A percentile compares a stretch with the other conserved stretches of the same genome.
Conservation (phyloP, 2,329 filamentous ascomycete genomes). For the Helminthosporium solani region DNA sequence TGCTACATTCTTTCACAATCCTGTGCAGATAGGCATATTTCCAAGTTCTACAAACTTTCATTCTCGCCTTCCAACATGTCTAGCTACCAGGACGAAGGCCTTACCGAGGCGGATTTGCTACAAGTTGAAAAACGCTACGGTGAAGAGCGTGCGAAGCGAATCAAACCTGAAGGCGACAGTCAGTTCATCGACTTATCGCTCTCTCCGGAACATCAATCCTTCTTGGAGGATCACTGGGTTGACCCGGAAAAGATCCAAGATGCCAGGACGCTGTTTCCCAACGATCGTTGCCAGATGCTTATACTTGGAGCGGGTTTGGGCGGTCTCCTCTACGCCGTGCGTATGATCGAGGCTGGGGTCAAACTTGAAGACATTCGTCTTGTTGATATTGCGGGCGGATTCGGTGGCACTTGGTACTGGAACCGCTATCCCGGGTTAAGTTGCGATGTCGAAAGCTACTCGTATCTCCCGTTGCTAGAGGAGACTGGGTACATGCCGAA, state of each 20-base stretch:
- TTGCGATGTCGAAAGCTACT: slow-evolving; percentile 62
- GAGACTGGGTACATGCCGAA: slow-evolving; percentile 60
- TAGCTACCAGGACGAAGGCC: slow-evolving; percentile 13
- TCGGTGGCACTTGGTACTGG: slow-evolving; percentile 53
- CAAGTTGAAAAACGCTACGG: slow-evolving; percentile 15
- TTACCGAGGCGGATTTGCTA: slow-evolving; percentile 10
- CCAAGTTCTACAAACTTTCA: too few relatives aligned
- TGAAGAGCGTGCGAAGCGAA: slow-evolving; percentile 18
- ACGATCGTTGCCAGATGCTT: slow-evolving; percentile 24
- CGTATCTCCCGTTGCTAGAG: slow-evolving; percentile 62
- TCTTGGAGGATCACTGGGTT: slow-evolving; percentile 16
- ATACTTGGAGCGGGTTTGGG: slow-evolving; percentile 46
- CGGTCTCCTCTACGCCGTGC: slow-evolving; percentile 43
- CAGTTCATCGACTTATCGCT: slow-evolving; percentile 17
- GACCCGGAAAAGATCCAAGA: slow-evolving; percentile 10
- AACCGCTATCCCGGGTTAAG: slow-evolving; percentile 51
- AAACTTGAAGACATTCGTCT: slow-evolving; percentile 39
- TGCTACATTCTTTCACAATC: too few relatives aligned
- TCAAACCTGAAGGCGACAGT: slow-evolving; percentile 11
- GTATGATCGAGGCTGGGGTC: slow-evolving; percentile 42
- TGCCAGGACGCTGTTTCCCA: slow-evolving; percentile 9
- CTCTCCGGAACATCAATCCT: slow-evolving; percentile 8
- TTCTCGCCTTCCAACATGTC: too few relatives aligned
- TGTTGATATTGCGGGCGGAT: slow-evolving; percentile 48
- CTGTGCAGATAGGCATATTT: too few relatives aligned